Evolutionary conservation across 371 early-diverging fungal species (phyloP).

Genomic region (Capillidium heterosporum): DNA sequence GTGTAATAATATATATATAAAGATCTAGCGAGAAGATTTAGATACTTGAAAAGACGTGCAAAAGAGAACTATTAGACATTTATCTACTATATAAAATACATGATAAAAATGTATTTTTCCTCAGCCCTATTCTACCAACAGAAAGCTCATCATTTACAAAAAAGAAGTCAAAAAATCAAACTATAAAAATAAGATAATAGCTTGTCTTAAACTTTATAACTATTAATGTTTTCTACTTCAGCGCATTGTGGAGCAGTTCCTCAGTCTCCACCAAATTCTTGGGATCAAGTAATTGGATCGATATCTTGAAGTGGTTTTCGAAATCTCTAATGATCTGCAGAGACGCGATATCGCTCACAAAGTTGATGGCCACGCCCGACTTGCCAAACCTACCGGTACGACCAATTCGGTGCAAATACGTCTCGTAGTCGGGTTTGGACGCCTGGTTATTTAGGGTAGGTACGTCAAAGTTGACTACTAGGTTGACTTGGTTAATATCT

Average conservation of each 20-base stretch:
- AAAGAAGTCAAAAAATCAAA: no score
- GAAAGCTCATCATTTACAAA: no score
- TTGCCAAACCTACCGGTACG: conserved; percentile 98
- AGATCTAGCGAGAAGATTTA: no score
- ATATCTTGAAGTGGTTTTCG: conserved; percentile 49
- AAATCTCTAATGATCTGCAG: conserved; percentile 55
- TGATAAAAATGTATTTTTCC: no score
- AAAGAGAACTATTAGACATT: no score
- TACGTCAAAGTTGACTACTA: conserved; percentile 96
- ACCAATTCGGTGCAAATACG: conserved; percentile 97
- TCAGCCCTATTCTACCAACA: no score
- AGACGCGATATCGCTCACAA: conserved; percentile 61
- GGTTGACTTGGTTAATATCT: conserved; percentile 88
- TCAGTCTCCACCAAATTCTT: conserved; percentile 61
- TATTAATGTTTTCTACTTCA: no score
- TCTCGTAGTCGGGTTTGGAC: conserved; percentile 60
- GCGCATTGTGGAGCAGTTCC: conserved; percentile 50
- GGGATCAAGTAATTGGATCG: conserved; percentile 57
- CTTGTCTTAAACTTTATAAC: no score
- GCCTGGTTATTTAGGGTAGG: conserved; percentile 21
- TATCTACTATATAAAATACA: no score
- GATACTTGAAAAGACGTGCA: no score
- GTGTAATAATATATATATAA: no score
- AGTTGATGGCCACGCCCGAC: conserved; percentile 90
- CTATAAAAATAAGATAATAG: no score